Evolutionary conservation across 768 basidiomycete genomes (phyloP).

Genomic region (Boletus patriciae): DNA sequence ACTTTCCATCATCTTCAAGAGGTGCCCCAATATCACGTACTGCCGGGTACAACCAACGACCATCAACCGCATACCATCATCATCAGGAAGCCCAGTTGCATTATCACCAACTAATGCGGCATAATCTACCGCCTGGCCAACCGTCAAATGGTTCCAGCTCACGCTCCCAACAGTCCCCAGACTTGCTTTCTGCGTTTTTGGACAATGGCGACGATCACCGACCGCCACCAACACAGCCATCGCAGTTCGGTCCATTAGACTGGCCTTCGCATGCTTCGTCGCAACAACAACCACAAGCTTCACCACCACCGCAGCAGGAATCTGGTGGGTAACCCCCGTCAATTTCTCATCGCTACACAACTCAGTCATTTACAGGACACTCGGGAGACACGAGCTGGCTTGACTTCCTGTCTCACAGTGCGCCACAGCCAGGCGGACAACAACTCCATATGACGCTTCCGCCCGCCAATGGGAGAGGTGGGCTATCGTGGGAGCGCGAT

Average conservation of each 20-base stretch:
- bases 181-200: conserved; percentile 31
- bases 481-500: conserved; percentile 34
- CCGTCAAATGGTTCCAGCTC: conserved; percentile 12
- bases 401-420: conserved; percentile 33
- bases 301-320: conserved; percentile 26
- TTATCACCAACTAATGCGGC: conserved; percentile 33
- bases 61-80: conserved; percentile 26
- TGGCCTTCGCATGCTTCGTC: conserved; percentile 35
- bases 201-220: conserved; percentile 32
- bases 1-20: conserved; percentile 33
- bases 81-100: conserved; percentile 33
- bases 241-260: conserved; percentile 31
- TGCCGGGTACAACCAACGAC: conserved; percentile 27
- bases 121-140: conserved; percentile 25
- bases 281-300: conserved; percentile 21
- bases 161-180: conserved; percentile 28
- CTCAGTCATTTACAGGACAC: conserved; percentile 19
- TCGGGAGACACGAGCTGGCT: conserved; percentile 35
- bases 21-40: conserved; percentile 23
- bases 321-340: conserved; percentile 15
- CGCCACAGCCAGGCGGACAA: conserved; percentile 25
- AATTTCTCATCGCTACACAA: neutral
- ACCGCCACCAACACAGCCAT: conserved; percentile 20
- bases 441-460: conserved; percentile 33
- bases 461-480: conserved; percentile 24